Evolutionary conservation across 345 rosid genomes (phyloP).

Genomic region (Melaleuca quinquenervia): DNA sequence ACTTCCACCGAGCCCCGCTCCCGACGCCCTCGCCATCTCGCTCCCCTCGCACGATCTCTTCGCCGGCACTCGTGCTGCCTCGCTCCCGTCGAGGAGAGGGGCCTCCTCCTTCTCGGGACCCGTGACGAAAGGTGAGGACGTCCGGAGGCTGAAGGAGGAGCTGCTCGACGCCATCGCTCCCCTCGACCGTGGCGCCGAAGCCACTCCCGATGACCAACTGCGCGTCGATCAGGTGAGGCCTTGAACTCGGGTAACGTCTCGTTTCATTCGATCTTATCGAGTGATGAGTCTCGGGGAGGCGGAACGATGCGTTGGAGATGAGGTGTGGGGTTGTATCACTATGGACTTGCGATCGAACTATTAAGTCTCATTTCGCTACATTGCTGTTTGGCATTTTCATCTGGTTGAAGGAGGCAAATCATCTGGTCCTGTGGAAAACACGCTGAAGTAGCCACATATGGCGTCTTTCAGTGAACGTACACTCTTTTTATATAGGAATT

Average conservation of each 20-base stretch:
- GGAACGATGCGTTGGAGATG: neutral
- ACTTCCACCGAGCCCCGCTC: neutral
- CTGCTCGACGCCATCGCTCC: conserved; percentile 22
- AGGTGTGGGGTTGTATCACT: neutral
- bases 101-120: conserved; percentile 24
- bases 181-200: conserved; percentile 40
- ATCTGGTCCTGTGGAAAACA: neutral
- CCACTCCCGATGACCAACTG: conserved; percentile 20
- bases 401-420: neutral
- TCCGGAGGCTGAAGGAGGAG: conserved; percentile 18
- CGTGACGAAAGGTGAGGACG: conserved; percentile 5
- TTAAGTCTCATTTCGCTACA: neutral
- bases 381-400: neutral
- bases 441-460: neutral
- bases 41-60: neutral
- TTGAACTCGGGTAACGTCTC: neutral
- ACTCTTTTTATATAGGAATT: neutral
- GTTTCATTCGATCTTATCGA: neutral
- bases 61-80: neutral
- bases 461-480: neutral
- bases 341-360: neutral
- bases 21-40: neutral
- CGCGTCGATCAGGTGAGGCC: conserved; percentile 21
- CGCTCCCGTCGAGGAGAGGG: neutral
- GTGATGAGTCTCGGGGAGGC: neutral